Evolutionary conservation across 768 basidiomycete species (phyloP), one percentile per base, ranked within the genome.

Genomic region (Stropharia rugosoannulata): DNA sequence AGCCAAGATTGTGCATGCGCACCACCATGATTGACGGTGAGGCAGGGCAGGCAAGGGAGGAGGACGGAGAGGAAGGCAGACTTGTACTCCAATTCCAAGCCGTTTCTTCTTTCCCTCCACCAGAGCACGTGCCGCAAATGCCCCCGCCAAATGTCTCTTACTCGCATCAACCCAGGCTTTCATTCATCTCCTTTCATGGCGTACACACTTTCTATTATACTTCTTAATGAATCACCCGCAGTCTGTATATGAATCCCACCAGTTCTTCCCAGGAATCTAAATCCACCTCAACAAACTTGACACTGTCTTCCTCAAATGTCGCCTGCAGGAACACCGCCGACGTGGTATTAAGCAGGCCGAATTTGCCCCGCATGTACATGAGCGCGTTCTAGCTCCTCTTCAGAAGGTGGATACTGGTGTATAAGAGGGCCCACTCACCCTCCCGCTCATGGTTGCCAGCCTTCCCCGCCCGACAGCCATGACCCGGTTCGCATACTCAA

Each of bases 251-350:
- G 46, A 66, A 61, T 22, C 62, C 62, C 13, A 70, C 67, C 25
- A 72, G 57, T 55, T 75, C 73, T 59, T 73, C 73, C 72, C 73
- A 72, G 45, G 70, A 66, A 58, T 75, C 72, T 62, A 73, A 51
- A 51, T 73, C 73, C n/a, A 73, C 62, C 60, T 69, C 68, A 7
- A 69, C 66, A 55, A 64, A 73, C 35, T 56, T 49, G 5, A 64
- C 66, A 12, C 62, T 59, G 25, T 62, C 66, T 10, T 62, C 65
- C 29, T 68, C 54, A 57, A 68, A 68, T 50, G 62, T 56, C 6
- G 65, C 70, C 50, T 71, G 62, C 39, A 73, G 41, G 49, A 66
- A 68, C 29, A 70, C 43, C 48, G 70, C 60, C 5, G 64, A 54
- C 12, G 68, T 63, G 35, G 68, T 56, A 56, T 71, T 70, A 54